These are phyloP conservation scores for Salinomyces thailandicus DNA, from an alignment of 2,329 filamentous ascomycete species.

Conservation along the genomic window DNA sequence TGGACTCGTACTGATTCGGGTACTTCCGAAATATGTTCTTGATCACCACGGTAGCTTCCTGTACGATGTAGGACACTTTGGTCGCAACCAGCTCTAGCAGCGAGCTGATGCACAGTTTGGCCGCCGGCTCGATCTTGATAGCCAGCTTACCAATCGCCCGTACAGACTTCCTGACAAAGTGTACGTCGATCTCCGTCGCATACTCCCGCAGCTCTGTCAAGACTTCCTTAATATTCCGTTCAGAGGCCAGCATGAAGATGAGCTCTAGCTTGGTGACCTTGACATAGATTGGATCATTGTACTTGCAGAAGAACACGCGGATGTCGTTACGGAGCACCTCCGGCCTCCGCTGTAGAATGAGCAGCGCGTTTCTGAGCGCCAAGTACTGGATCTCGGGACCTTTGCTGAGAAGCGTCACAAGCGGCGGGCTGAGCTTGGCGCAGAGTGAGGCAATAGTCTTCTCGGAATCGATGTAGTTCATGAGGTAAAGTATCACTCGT, in stretches of 20 bases:
- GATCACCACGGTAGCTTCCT: slow-evolving; percentile 97
- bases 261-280: slow-evolving; percentile 98
- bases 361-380: slow-evolving; percentile 79
- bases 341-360: slow-evolving; percentile 85
- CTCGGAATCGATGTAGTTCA: slow-evolving; percentile 95
- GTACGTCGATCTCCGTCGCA: slow-evolving; percentile 95
- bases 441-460: slow-evolving; percentile 80
- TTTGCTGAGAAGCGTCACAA: slow-evolving; percentile 91
- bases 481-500: slow-evolving; percentile 88
- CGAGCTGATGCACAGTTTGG: slow-evolving; percentile 81
- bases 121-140: slow-evolving; percentile 96
- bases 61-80: slow-evolving; percentile 98
- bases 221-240: slow-evolving; percentile 91
- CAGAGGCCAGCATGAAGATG: slow-evolving; percentile 96
- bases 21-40: slow-evolving; percentile 99
- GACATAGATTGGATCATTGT: slow-evolving; percentile 98
- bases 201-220: slow-evolving; percentile 89
- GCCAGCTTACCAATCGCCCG: slow-evolving; percentile 94
- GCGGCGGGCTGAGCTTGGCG: slow-evolving; percentile 83
- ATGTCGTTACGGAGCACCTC: slow-evolving; percentile 95
- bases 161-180: slow-evolving; percentile 96
- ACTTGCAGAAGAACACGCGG: slow-evolving; percentile 98
- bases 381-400: slow-evolving; percentile 98
- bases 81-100: slow-evolving; percentile 87
- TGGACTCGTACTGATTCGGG: slow-evolving; percentile 95